Evolutionary conservation across 352 stramenopile genomes (phyloP).

Genomic region (Stephanocyclus meneghinianus): DNA sequence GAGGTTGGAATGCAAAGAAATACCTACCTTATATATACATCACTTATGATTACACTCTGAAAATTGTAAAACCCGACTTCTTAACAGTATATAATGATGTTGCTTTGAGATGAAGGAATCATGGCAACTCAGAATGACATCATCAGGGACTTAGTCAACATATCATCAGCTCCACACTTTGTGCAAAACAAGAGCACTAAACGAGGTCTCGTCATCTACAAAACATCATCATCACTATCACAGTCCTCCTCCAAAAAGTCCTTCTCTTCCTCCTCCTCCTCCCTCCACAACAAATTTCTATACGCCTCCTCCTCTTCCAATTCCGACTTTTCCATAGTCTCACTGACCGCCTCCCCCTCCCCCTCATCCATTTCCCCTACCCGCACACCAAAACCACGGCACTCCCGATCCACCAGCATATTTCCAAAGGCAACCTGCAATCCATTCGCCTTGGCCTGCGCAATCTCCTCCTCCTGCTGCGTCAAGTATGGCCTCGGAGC

Average conservation of each 20-base stretch:
- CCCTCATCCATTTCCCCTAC: background rate
- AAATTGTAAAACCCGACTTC: too few species aligned
- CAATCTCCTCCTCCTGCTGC: constrained; percentile 49
- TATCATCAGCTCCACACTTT: too few species aligned
- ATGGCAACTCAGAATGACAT: too few species aligned
- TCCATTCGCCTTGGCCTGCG: constrained; percentile 36
- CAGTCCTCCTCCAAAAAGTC: constrained; percentile 44
- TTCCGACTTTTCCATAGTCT: background rate
- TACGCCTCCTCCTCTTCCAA: constrained; percentile 48
- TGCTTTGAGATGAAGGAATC: too few species aligned
- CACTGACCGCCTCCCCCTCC: background rate
- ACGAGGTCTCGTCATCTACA: constrained; percentile 24
- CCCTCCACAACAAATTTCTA: constrained; percentile 28
- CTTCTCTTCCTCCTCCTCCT: constrained; percentile 25
- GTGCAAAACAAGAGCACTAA: background rate
- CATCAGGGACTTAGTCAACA: too few species aligned
- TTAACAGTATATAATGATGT: too few species aligned
- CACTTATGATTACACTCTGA: too few species aligned
- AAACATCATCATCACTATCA: constrained; percentile 70
- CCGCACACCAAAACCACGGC: constrained; percentile 7
- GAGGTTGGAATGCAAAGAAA: too few species aligned
- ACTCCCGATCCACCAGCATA: constrained; percentile 40
- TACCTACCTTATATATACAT: too few species aligned
- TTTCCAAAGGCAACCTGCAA: constrained; percentile 51
- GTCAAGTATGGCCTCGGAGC: constrained; percentile 16